A percentile compares a stretch with the other conserved stretches of the same genome.
Evolutionary conservation across 768 basidiomycete genomes (phyloP).

Genomic region (Calocybe cyanea): DNA sequence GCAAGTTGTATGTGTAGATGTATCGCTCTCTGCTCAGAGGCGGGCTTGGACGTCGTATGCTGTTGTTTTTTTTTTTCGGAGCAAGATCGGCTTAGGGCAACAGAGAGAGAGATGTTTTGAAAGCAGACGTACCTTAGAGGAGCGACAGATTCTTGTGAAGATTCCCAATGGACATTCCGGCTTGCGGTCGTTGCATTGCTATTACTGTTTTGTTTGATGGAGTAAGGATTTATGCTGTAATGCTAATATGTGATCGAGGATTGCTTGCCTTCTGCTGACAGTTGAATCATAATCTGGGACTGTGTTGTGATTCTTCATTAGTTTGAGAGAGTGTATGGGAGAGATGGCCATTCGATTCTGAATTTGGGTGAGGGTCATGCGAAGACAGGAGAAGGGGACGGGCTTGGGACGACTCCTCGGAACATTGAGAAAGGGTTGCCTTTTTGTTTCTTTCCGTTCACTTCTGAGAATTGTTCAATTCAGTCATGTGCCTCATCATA

Average conservation of each 20-base stretch:
- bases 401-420: not conserved
- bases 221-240: not conserved
- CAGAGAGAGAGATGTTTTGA: not conserved
- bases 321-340: conserved; percentile 1
- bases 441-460: too few relatives aligned
- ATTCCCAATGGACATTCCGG: conserved; percentile 21
- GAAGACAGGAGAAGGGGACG: too few relatives aligned
- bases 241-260: conserved; percentile 18
- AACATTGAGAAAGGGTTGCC: too few relatives aligned
- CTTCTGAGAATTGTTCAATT: conserved; percentile 5
- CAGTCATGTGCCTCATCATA: conserved; percentile 11
- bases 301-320: conserved; percentile 21
- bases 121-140: conserved; percentile 17
- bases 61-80: too few relatives aligned
- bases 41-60: conserved; percentile 11
- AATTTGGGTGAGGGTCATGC: conserved; percentile 10
- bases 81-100: not conserved
- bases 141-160: conserved; percentile 15
- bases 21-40: conserved; percentile 37
- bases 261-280: conserved; percentile 38
- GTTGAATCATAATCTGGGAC: conserved; percentile 39
- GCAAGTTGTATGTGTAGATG: conserved; percentile 50
- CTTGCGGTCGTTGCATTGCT: conserved; percentile 19
- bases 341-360: too few relatives aligned
- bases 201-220: conserved; percentile 14